Base-by-base conservation (phyloP, 768 basidiomycete species). In the Boletus rufocinnamomeus region DNA sequence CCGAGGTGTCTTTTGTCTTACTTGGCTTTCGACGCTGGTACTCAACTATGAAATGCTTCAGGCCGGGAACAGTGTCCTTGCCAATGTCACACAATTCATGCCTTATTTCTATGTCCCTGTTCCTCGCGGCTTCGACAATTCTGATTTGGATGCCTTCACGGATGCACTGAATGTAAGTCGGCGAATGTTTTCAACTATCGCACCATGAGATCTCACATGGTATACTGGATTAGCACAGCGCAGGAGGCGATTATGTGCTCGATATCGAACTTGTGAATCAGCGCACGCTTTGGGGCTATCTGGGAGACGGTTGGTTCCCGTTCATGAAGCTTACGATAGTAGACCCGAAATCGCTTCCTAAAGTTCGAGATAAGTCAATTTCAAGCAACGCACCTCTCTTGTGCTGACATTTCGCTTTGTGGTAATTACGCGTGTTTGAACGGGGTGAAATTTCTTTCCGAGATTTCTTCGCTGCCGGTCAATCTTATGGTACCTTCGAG, bases 101-200 rank as follows among this genome's bases (percentile, higher is more conserved):
- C 96, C 97, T 0, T 98, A 99, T 73, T 97, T 99, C 74, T 99
- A 94, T 66, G 76, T 98, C 43, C 80, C 92, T 4, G 84, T 88
- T 32, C 97, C 97, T 34, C 83, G 89, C 19, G 95, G 95, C 0
- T 94, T 98, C 63, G 75, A 79, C 32, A 76, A 80, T 34, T 79
- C 82, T 19, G 94, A 98, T 64, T 67, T 89, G 2, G 76, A 75
- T 3, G 73, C 87, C 0, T 87, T 99, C 66, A 77, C 75, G 44
- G 77, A 81, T 16, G 79, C 88, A 58, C 71, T 99, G 44, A 96
- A 95, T 71, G 95, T 93, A 50, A 69, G 88, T 72, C 23, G 27
- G 14, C 38, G 41, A 28, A 27, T 23, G 19, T 50, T 51, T 44
- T 2, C 27, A 49, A 41, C 10, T 6, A 11, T 16, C 40, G 3